Base-by-base conservation (phyloP, 2,329 filamentous ascomycete genomes). In the Uncinocarpus reesii region DNA sequence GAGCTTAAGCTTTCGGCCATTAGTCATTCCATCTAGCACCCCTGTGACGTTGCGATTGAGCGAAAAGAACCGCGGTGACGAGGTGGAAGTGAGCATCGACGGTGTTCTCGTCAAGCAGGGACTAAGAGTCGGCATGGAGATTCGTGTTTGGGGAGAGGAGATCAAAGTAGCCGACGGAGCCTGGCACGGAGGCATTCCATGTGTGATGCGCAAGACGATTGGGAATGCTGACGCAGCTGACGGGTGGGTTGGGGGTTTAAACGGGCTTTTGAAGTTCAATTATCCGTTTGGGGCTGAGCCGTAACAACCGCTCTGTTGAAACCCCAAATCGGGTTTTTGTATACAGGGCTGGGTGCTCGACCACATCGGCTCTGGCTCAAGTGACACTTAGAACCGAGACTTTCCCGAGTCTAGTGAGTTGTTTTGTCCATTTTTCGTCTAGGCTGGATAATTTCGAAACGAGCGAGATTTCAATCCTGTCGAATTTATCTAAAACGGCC, bases 171-270 rank as follows among this genome's bases (percentile, higher is more conserved):
- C 63, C 23, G 63, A 67, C 50, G 72, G 72, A 23, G 71, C 73
- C 38, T 78, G 77, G 84, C 72, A 76, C 26, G 86, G 89, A 21
- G 90, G 90, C 8, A 89, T 96, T 11, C 92, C 92, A 2, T 94
- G 88, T 62, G 85, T 96, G 26, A 92, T 95, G 60, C 74, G 88
- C 38, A 77, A 75, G 40, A 55, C 69, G 57, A 58, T 73, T 57
- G 71, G 75, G 57, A 56, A 61, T 3, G 67, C 62, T 32, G 72
- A 67, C 57, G 72, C 74, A 20, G 87, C 95, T 59, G 90, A 96
- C 65, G 87, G 90, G 15, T 98, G 92, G 92, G 90, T 98, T 2
- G 90, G 90, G 1, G 90, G 92, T 0, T 67, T 98, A 61, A 98
- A 95, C 62, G 86, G 87, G 7, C 64, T 96, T 60, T 69, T 98